Conservation (phyloP, 768 basidiomycete genomes). For the Amanita polypyramis region DNA sequence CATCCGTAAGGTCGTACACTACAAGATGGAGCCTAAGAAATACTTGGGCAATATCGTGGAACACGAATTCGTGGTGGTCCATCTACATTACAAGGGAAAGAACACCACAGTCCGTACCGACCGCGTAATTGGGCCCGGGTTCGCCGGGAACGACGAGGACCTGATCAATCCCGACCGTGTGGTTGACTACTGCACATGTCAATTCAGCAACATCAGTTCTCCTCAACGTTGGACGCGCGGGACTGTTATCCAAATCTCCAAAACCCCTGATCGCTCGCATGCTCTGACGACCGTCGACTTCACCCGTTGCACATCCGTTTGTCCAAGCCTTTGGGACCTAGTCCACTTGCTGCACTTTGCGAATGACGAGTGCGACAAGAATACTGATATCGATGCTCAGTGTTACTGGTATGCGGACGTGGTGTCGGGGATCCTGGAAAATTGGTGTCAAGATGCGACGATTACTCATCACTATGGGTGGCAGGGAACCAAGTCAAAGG, state of each 20-base stretch:
- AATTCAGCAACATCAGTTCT: not conserved
- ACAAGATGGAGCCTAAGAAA: not conserved
- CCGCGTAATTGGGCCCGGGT: not conserved
- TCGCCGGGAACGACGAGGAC: not conserved
- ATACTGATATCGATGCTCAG: not conserved
- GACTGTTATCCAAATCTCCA: not conserved
- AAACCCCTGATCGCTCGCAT: not conserved
- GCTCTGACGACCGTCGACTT: not conserved
- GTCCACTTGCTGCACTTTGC: not conserved
- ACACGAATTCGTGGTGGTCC: not conserved
- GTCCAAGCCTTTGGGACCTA: not conserved
- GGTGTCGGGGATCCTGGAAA: not conserved
- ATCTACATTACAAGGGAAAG: not conserved
- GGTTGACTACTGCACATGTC: not conserved
- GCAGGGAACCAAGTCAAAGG: not conserved
- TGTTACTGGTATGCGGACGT: constrained; percentile 5
- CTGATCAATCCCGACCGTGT: not conserved
- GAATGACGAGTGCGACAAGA: not conserved
- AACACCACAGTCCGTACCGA: not conserved
- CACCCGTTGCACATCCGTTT: not conserved
- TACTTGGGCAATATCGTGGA: not conserved
- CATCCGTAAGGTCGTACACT: not conserved
- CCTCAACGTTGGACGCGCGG: not conserved
- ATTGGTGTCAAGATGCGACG: not conserved
- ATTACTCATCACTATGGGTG: not conserved